phyloP scores from a whole-genome alignment of 2,329 filamentous ascomycete genomes.

The Magnaporthiopsis incrustans region DNA sequence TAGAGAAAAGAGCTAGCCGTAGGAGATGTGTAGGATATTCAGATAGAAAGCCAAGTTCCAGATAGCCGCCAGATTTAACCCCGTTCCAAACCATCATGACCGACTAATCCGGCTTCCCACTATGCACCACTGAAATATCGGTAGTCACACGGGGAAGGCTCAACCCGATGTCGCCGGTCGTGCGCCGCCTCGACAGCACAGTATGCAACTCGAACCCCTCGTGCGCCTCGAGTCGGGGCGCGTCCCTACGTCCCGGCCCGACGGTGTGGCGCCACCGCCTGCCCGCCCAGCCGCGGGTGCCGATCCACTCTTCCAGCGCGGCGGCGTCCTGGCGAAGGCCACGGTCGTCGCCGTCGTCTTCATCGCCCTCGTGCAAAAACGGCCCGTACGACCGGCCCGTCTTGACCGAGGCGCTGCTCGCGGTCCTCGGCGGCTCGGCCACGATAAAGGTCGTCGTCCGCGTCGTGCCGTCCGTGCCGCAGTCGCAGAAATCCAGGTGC shows the following conservation, averaged over 20 bases:
- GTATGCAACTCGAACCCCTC: not conserved
- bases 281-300: no score
- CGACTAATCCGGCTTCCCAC: not conserved
- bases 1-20: no score
- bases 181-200: not conserved
- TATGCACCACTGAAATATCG: not conserved
- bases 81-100: not conserved
- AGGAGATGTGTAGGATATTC: no score
- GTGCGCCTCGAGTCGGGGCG: no score
- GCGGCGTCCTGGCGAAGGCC: not conserved
- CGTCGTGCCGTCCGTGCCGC: not conserved
- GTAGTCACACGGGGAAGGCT: not conserved
- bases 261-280: not conserved
- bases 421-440: not conserved
- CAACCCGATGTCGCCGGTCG: not conserved
- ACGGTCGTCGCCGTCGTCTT: no score
- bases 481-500: not conserved
- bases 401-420: not conserved
- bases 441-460: not conserved
- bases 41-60: no score
- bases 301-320: not conserved
- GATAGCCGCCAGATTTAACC: not conserved
- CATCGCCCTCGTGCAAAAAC: no score
- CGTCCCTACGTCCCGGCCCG: not conserved
- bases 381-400: not conserved